phyloP scores from a whole-genome alignment of 495 filamentous ascomycete species.

The Durotheca rogersii region DNA sequence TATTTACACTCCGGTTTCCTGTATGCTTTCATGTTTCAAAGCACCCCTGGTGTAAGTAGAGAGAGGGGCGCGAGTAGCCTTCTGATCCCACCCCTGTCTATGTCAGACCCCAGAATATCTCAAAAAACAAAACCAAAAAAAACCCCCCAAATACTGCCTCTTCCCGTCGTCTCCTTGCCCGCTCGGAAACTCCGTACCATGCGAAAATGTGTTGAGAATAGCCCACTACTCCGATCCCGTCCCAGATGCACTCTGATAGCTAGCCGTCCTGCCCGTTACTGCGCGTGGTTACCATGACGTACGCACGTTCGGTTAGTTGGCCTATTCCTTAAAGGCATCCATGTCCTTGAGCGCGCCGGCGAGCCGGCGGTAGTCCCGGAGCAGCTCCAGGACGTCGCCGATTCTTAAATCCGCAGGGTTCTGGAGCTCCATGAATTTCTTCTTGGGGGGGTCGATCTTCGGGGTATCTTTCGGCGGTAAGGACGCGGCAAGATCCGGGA shows the following conservation, averaged over 20 bases:
- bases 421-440: constrained; percentile 77
- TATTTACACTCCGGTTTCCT: not conserved
- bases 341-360: constrained; percentile 65
- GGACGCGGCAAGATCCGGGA: constrained; percentile 57
- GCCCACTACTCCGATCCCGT: not conserved
- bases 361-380: constrained; percentile 85
- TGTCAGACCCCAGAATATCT: not conserved
- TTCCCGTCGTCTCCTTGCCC: too few species aligned
- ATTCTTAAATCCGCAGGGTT: constrained; percentile 76
- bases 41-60: not conserved
- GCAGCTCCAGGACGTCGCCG: constrained; percentile 75
- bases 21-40: not conserved
- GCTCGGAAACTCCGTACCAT: not conserved
- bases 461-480: constrained; percentile 51
- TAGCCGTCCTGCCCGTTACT: not conserved
- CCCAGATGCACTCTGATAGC: not conserved
- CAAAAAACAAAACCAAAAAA: too few species aligned
- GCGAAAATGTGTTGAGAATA: not conserved
- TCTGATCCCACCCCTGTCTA: not conserved
- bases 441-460: constrained; percentile 69
- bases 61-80: not conserved
- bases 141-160: too few species aligned
- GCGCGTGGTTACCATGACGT: not conserved
- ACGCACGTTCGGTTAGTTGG: not conserved
- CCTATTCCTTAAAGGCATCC: constrained; percentile 54